These are phyloP conservation scores for Fusarium sp. DNA, from an alignment of 2,329 filamentous ascomycete species.

Conservation along the genomic window DNA sequence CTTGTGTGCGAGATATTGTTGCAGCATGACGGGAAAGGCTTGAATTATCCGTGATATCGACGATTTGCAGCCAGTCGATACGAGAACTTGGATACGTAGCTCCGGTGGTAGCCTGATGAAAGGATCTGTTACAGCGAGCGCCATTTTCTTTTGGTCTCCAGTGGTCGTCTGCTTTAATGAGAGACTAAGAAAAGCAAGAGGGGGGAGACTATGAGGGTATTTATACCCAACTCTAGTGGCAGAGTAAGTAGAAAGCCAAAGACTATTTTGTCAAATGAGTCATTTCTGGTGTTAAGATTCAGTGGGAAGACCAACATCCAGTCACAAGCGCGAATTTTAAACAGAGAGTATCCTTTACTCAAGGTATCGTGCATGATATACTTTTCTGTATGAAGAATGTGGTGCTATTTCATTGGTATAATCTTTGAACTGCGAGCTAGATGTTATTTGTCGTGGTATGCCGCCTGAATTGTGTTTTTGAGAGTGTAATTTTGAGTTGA, in stretches of 20 bases:
- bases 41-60: not conserved
- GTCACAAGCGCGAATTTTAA: not conserved
- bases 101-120: conserved; percentile 11
- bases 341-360: not conserved
- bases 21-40: conserved; percentile 21
- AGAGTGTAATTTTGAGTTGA: too few species aligned
- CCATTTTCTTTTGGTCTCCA: not conserved
- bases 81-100: not conserved
- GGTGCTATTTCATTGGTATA: too few species aligned
- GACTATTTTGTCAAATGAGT: not conserved
- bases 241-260: not conserved
- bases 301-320: not conserved
- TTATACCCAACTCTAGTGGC: not conserved
- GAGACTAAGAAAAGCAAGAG: not conserved
- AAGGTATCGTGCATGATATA: not conserved
- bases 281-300: not conserved
- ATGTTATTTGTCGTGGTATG: too few species aligned
- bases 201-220: not conserved
- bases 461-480: too few species aligned
- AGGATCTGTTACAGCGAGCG: not conserved
- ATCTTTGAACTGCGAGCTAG: too few species aligned
- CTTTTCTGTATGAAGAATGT: too few species aligned
- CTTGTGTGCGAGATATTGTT: conserved; percentile 5
- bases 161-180: not conserved
- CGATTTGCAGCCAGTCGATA: not conserved